Evolutionary conservation across 345 rosid genomes (phyloP).

Genomic region (Eucalyptus microcorys): DNA sequence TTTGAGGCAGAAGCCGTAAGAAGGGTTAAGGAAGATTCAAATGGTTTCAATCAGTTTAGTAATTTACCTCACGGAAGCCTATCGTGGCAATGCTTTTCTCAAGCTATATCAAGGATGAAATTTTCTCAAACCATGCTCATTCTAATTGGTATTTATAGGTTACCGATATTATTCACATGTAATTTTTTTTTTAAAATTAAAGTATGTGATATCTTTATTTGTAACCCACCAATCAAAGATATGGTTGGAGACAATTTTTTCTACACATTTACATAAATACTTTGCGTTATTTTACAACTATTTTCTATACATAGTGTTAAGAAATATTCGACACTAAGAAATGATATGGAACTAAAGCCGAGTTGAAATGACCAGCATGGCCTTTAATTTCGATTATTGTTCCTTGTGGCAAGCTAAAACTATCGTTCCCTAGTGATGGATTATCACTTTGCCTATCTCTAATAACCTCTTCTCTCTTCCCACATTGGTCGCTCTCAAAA

Average conservation of each 20-base stretch:
- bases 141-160: neutral
- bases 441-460: neutral
- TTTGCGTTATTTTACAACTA: neutral
- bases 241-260: too few species aligned
- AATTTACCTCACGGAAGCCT: neutral
- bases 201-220: neutral
- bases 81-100: neutral
- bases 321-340: too few species aligned
- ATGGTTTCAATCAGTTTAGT: neutral
- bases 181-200: neutral
- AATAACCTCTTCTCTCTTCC: neutral
- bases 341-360: neutral
- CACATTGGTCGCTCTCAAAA: neutral
- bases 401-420: neutral
- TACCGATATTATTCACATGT: neutral
- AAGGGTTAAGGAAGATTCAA: neutral
- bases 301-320: fast-evolving
- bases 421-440: neutral
- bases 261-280: too few species aligned
- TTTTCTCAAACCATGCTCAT: neutral
- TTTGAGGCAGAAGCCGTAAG: neutral
- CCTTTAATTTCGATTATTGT: neutral
- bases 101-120: neutral
- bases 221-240: neutral
- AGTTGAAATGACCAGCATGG: too few species aligned